Evolutionary conservation across 23 red algal species (phyloP).

Genomic region (Gracilaria caudata): DNA sequence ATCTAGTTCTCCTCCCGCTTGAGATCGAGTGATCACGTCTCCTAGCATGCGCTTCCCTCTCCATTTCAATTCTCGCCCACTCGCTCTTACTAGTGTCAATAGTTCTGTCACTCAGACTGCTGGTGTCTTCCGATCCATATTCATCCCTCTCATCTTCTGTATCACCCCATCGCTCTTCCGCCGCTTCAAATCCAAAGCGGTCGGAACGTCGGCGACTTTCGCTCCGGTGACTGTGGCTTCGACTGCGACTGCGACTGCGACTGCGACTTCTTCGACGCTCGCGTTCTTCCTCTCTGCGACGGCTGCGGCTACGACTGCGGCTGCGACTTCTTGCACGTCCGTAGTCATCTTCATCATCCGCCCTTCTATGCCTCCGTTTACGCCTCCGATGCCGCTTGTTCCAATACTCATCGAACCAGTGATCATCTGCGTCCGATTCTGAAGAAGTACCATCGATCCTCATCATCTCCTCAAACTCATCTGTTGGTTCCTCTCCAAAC

Average conservation of each 20-base stretch:
- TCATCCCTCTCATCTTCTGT: background rate
- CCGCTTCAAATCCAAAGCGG: constrained; percentile 12
- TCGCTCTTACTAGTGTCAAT: constrained; percentile 4
- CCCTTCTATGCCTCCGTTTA: background rate
- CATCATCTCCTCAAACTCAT: constrained; percentile 4
- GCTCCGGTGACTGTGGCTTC: background rate
- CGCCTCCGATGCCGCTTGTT: background rate
- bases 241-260: background rate
- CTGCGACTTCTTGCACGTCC: constrained; percentile 13
- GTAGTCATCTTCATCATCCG: background rate
- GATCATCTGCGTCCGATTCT: background rate
- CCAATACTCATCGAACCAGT: background rate
- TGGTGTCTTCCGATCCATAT: constrained; percentile 10
- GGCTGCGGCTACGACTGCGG: background rate
- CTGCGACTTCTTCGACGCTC: background rate
- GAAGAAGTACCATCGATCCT: background rate
- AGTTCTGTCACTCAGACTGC: constrained; percentile 31
- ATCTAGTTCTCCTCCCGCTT: background rate
- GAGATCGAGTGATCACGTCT: background rate
- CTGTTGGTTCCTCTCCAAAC: background rate
- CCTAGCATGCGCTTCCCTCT: background rate
- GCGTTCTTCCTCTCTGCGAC: background rate
- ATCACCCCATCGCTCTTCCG: constrained; percentile 1
- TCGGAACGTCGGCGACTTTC: background rate
- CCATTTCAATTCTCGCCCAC: constrained; percentile 46